These are phyloP conservation scores for Cercospora beticola DNA, from an alignment of 2,329 filamentous ascomycete genomes.

Conservation along the genomic window DNA sequence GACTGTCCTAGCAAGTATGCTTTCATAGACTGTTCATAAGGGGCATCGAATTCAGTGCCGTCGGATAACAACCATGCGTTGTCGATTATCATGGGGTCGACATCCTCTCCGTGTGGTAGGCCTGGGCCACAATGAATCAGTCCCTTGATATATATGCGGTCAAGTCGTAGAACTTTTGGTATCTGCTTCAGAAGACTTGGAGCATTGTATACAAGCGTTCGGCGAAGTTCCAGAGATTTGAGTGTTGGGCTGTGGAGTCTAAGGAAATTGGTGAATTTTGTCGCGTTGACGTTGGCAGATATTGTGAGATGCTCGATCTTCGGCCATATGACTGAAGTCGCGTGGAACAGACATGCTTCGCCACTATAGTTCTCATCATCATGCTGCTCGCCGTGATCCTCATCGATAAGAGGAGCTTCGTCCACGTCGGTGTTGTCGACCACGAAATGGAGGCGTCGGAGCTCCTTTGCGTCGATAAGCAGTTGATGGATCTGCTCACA, in stretches of 20 bases:
- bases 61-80: not conserved
- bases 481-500: not conserved
- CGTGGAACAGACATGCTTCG: not conserved
- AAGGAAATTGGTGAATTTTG: not conserved
- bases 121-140: too few relatives aligned
- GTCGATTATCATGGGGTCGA: too few relatives aligned
- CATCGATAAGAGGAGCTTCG: too few relatives aligned
- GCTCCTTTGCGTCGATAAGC: not conserved
- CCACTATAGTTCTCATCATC: not conserved
- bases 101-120: too few relatives aligned
- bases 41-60: not conserved
- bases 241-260: not conserved
- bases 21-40: not conserved
- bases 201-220: not conserved
- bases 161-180: not conserved
- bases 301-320: not conserved
- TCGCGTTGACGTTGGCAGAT: not conserved
- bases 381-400: not conserved
- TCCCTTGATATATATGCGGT: too few relatives aligned
- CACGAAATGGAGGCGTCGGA: not conserved
- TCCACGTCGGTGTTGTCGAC: too few relatives aligned
- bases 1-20: not conserved
- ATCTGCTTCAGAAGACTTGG: not conserved
- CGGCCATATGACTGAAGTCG: not conserved
- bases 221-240: not conserved